Evolutionary conservation across 2,329 filamentous ascomycete species (phyloP).

Genomic region (Ophiocordyceps robertsii): DNA sequence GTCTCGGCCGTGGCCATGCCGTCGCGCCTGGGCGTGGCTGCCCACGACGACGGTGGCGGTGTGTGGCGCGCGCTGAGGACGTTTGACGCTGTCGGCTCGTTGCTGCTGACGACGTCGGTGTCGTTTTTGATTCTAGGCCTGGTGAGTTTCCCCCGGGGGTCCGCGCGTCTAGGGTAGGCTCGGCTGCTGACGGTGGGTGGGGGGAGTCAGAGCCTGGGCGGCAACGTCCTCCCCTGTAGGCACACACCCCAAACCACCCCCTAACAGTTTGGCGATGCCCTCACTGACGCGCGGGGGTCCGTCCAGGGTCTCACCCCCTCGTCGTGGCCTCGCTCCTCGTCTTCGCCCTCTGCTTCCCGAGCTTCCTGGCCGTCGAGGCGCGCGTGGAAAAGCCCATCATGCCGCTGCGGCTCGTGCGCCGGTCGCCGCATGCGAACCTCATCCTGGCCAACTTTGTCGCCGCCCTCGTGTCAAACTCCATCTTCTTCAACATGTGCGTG

Average conservation of each 20-base stretch:
- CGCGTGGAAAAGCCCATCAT: constrained; percentile 42
- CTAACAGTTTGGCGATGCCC: too few relatives aligned
- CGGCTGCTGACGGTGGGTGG: too few relatives aligned
- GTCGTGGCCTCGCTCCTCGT: constrained; percentile 37
- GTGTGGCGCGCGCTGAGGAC: constrained; percentile 34
- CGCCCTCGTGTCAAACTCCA: constrained; percentile 37
- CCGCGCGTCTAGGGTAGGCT: too few relatives aligned
- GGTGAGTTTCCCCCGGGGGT: too few relatives aligned
- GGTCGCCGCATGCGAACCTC: constrained; percentile 39
- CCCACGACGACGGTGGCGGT: constrained; percentile 24
- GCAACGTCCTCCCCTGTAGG: constrained; percentile 48
- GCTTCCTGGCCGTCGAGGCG: constrained; percentile 39
- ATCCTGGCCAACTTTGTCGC: constrained; percentile 42
- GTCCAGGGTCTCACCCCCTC: constrained; percentile 44
- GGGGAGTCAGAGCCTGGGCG: constrained; percentile 51
- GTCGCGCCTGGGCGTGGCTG: constrained; percentile 34
- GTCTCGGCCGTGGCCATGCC: constrained; percentile 37
- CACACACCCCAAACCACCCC: too few relatives aligned
- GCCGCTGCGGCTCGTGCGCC: constrained; percentile 38
- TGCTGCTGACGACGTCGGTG: constrained; percentile 36
- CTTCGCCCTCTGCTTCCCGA: constrained; percentile 32
- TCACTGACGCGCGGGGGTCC: too few relatives aligned
- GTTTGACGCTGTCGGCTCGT: constrained; percentile 44
- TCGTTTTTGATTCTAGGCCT: constrained; percentile 46
- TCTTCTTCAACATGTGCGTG: constrained; percentile 44